Evolutionary conservation across 768 basidiomycete species (phyloP), one percentile per base, ranked within the genome.

Genomic region (Flagelloscypha sp.): DNA sequence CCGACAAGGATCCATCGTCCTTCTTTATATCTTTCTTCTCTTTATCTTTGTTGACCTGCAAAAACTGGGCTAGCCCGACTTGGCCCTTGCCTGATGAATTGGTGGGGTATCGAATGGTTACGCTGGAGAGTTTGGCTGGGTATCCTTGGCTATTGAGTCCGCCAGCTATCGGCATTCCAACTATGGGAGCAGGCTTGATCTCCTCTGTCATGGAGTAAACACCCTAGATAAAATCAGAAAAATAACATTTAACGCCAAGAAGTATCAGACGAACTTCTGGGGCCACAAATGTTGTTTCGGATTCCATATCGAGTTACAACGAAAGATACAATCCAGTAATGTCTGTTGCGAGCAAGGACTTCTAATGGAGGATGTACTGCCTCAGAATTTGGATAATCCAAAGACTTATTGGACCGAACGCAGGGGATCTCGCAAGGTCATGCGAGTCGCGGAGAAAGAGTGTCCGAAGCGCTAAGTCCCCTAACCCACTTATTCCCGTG

Each of bases 131-230:
- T 15, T 25, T 23, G n/a, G 34, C 27, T 10, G 34, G 24, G 34
- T 35, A 35, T 17, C 24, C 24, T n/a, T n/a, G n/a, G n/a, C n/a
- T n/a, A n/a, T n/a, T n/a, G n/a, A n/a, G n/a, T n/a, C n/a, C n/a
- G n/a, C n/a, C n/a, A 17, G 34, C 34, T 7, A 62, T 56, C 3
- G 64, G 60, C 17, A 62, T 59, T 35, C 48, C 53, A 29, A 59
- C 51, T 6, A 61, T 34, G 16, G 12, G 12, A 28, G 68, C 61
- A 0, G 83, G 77, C 55, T 79, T 86, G 67, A 84, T 79, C 51
- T 89, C 88, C 48, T 89, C 87, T 12, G 81, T 85, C 53, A 87
- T 73, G 17, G 84, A 80, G 64, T 90, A 90, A 27, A 89, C 84
- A 47, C 87, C 87, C n/a, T n/a, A n/a, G n/a, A n/a, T n/a, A n/a